phyloP scores from a whole-genome alignment of 2,329 filamentous ascomycete genomes.

The Colletotrichum orchidophilum region DNA sequence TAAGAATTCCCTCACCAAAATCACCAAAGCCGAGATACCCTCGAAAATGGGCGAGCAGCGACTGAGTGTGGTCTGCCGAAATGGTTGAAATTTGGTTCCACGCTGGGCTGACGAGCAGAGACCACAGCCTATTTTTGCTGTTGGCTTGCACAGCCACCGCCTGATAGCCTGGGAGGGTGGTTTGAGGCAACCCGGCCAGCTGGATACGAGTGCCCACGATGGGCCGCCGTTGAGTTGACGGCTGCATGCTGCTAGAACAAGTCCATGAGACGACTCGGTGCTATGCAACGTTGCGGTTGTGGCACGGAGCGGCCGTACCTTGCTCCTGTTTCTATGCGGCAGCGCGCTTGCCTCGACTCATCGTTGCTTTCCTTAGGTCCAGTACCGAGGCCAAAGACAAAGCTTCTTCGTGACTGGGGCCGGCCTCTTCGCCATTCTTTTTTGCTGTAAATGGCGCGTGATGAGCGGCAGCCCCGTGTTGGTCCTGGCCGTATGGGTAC shows the following conservation, averaged over 20 bases:
- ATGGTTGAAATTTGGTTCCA: not conserved
- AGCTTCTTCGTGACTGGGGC: not conserved
- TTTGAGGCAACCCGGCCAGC: conserved; percentile 13
- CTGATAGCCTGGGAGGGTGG: conserved; percentile 12
- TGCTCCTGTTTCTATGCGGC: not conserved
- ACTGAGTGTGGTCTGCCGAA: not conserved
- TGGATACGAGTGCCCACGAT: conserved; percentile 27
- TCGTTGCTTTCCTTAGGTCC: not conserved
- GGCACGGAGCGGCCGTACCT: not conserved
- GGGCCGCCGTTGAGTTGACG: not conserved
- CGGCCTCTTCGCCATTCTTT: not conserved
- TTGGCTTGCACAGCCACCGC: conserved; percentile 22
- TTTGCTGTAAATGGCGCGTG: conserved; percentile 27
- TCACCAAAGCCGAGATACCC: no score
- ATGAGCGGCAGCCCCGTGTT: conserved; percentile 8
- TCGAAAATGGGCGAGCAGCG: not conserved
- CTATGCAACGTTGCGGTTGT: conserved; percentile 17
- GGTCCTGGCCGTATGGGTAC: conserved; percentile 12
- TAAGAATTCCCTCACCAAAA: no score
- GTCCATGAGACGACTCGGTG: not conserved
- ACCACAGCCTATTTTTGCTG: conserved; percentile 19
- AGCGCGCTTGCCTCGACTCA: not conserved
- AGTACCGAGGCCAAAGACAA: not conserved
- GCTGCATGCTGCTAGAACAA: not conserved
- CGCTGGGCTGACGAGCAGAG: conserved; percentile 17